Conservation (phyloP, 2,329 filamentous ascomycete species). For the Colletotrichum sp. region DNA sequence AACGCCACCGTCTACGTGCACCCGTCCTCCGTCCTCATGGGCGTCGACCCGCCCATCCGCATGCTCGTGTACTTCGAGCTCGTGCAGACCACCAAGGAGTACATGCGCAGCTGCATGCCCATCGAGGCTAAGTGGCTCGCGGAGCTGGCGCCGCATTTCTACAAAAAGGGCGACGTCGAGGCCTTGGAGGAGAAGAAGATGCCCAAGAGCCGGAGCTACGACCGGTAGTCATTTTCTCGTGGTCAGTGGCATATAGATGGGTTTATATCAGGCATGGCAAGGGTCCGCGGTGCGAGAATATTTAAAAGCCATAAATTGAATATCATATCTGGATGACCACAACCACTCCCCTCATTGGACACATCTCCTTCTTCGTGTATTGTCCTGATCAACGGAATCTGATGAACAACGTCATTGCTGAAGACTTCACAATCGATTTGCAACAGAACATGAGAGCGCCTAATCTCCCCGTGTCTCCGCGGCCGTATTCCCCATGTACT, state of each 20-base stretch:
- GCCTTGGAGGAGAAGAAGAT: conserved; percentile 76
- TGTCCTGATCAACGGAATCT: fast-evolving
- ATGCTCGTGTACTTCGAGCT: conserved; percentile 89
- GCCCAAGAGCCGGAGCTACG: conserved; percentile 38
- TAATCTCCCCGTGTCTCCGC: background rate
- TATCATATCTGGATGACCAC: background rate
- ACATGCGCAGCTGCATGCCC: conserved; percentile 87
- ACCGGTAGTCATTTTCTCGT: background rate
- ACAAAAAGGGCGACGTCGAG: conserved; percentile 91
- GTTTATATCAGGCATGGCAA: background rate
- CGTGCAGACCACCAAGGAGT: conserved; percentile 87
- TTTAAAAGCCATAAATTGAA: background rate
- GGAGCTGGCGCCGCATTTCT: conserved; percentile 92
- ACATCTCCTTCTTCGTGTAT: fast-evolving
- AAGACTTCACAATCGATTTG: background rate
- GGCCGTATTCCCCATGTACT: background rate
- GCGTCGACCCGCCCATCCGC: conserved; percentile 75
- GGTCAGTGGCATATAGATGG: fast-evolving
- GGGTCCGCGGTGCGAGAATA: fast-evolving
- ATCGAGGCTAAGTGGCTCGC: conserved; percentile 84
- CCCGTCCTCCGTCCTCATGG: conserved; percentile 81
- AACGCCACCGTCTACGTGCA: conserved; percentile 91
- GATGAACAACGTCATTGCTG: fast-evolving
- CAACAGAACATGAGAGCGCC: fast-evolving
- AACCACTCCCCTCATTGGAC: fast-evolving